These are phyloP conservation scores for Chrysanthemum lavandulifolium DNA, from an alignment of 129 eudicot genomes.

Conservation along the genomic window DNA sequence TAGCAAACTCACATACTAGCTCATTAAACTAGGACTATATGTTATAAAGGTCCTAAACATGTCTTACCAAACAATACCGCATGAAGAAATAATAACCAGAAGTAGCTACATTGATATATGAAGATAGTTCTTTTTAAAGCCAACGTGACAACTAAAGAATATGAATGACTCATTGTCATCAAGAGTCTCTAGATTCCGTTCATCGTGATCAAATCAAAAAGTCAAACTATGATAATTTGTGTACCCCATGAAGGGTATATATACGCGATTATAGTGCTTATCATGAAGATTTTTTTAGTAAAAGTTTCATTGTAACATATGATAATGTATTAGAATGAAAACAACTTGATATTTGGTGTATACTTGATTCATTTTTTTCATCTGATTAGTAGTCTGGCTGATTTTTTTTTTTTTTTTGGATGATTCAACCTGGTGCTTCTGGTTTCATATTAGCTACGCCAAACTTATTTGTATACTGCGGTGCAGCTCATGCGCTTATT, in stretches of 20 bases:
- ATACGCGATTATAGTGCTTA: conserved; percentile 14
- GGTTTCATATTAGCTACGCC: background rate
- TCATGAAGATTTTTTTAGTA: background rate
- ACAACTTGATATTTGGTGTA: conserved; percentile 6
- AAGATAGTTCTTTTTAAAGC: no score
- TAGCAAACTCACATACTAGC: no score
- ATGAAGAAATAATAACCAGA: no score
- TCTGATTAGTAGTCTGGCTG: conserved; percentile 16
- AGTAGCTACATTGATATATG: no score
- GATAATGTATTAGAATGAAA: conserved; percentile 14
- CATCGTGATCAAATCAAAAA: background rate
- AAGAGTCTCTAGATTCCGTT: no score
- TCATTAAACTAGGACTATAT: no score
- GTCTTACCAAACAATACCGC: no score
- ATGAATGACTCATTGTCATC: conserved; percentile 46
- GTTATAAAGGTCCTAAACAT: no score
- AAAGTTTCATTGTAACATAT: conserved; percentile 28
- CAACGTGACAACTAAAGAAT: no score
- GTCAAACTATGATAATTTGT: background rate
- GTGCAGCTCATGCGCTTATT: background rate
- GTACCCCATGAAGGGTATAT: conserved; percentile 2
- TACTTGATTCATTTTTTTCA: conserved; percentile 25
- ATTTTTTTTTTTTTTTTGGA: background rate
- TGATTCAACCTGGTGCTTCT: conserved; percentile 8
- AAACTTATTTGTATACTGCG: background rate